Conservation (phyloP, 2,329 filamentous ascomycete species). For the Arthroderma sp. region DNA sequence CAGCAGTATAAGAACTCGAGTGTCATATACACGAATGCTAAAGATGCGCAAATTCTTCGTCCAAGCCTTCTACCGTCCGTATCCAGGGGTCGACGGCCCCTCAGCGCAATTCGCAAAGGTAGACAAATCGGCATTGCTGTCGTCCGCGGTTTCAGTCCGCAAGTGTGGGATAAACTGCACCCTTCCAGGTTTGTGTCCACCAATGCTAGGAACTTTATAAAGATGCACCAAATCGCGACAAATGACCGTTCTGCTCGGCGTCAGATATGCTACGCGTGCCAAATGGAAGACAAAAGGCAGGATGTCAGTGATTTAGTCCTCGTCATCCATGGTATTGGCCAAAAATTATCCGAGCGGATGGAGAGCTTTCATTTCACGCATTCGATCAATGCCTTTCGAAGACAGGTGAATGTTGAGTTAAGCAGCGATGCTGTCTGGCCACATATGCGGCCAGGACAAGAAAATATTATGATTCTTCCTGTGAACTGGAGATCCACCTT, state of each 20-base stretch:
- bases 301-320: conserved; percentile 78
- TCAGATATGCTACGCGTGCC: conserved; percentile 42
- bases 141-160: conserved; percentile 75
- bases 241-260: conserved; percentile 14
- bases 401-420: conserved; percentile 75
- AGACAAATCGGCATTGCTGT: conserved; percentile 71
- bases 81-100: conserved; percentile 68
- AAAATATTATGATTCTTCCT: conserved; percentile 85
- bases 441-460: conserved; percentile 62
- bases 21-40: conserved; percentile 71
- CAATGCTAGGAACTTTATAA: conserved; percentile 30
- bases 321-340: conserved; percentile 89
- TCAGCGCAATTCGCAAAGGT: conserved; percentile 74
- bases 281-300: conserved; percentile 48
- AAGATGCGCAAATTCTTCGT: conserved; percentile 71
- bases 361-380: conserved; percentile 97
- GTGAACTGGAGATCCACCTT: conserved; percentile 88
- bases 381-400: conserved; percentile 78
- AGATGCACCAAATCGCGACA: conserved; percentile 24
- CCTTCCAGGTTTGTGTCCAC: conserved; percentile 34
- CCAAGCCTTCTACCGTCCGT: conserved; percentile 72
- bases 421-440: conserved; percentile 59
- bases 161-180: conserved; percentile 62
- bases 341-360: conserved; percentile 86
- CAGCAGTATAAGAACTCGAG: conserved; percentile 60